Percentiles rank a stretch among this genome's conserved stretches.
Evolutionary conservation across 2,329 filamentous ascomycete species (phyloP).

Genomic region (Ilyonectria robusta): DNA sequence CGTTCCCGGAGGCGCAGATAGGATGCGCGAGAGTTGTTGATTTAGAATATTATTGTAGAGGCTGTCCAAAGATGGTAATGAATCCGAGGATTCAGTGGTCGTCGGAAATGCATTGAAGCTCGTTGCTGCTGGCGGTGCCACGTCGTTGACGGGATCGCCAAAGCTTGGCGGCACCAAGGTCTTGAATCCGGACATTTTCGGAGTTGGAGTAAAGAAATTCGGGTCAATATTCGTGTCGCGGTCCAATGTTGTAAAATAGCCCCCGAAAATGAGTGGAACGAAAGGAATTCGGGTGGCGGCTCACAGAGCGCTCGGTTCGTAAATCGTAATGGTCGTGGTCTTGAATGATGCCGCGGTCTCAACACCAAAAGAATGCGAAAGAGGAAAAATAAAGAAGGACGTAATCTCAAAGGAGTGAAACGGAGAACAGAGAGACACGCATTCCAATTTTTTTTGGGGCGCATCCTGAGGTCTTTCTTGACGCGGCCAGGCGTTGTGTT

Average conservation of each 20-base stretch:
- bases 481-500: conserved; percentile 1
- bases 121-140: background rate
- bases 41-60: conserved; percentile 26
- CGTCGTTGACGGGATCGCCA: background rate
- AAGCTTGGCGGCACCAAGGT: background rate
- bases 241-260: background rate
- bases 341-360: background rate
- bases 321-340: background rate
- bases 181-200: background rate
- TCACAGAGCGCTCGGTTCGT: background rate
- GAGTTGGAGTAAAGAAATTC: background rate
- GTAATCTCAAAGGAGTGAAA: background rate
- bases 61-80: background rate
- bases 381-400: background rate
- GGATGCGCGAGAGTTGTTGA: conserved; percentile 40
- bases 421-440: background rate
- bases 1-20: conserved; percentile 41
- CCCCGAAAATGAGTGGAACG: background rate
- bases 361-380: background rate
- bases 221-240: background rate
- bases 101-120: background rate
- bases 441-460: background rate
- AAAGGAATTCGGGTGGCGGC: background rate
- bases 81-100: background rate
- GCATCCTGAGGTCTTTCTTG: background rate